A percentile compares a stretch with the other conserved stretches of the same genome.
These are phyloP conservation scores for Blepharisma japonicum DNA, from an alignment of 73 alveolate genomes.

Conservation along the genomic window DNA sequence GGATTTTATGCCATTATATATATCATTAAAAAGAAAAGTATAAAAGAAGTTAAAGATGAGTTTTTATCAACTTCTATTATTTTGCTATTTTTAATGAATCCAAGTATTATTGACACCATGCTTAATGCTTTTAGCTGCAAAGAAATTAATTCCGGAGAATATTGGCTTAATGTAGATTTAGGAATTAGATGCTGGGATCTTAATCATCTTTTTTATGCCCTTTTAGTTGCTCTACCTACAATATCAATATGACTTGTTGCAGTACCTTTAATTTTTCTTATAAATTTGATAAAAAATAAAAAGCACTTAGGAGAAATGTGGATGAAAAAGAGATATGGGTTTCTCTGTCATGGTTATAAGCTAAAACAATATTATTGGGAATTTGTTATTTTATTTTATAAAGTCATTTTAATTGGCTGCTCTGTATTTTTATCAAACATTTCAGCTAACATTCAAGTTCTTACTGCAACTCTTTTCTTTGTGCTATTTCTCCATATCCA, in stretches of 20 bases:
- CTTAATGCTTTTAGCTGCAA: constrained; percentile 43
- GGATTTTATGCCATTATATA: constrained; percentile 30
- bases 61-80: constrained; percentile 37
- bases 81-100: constrained; percentile 42
- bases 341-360: constrained; percentile 42
- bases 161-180: constrained; percentile 7
- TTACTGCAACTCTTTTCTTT: not conserved
- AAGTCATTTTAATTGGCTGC: constrained; percentile 32
- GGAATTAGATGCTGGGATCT: constrained; percentile 3
- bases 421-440: constrained; percentile 26
- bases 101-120: constrained; percentile 34
- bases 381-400: constrained; percentile 45
- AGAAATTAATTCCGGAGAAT: constrained; percentile 32
- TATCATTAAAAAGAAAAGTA: not conserved
- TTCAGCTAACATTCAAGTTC: not conserved
- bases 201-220: not conserved
- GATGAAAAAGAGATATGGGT: constrained; percentile 48
- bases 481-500: not conserved
- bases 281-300: not conserved
- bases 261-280: not conserved
- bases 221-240: constrained; percentile 6
- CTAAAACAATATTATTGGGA: constrained; percentile 46
- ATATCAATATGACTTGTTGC: not conserved
- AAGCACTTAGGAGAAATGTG: constrained; percentile 27
- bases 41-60: constrained; percentile 14